A percentile compares a stretch with the other conserved stretches of the same genome.
Conservation (phyloP, 208 protist genomes). For the Balamuthia mandrillaris region DNA sequence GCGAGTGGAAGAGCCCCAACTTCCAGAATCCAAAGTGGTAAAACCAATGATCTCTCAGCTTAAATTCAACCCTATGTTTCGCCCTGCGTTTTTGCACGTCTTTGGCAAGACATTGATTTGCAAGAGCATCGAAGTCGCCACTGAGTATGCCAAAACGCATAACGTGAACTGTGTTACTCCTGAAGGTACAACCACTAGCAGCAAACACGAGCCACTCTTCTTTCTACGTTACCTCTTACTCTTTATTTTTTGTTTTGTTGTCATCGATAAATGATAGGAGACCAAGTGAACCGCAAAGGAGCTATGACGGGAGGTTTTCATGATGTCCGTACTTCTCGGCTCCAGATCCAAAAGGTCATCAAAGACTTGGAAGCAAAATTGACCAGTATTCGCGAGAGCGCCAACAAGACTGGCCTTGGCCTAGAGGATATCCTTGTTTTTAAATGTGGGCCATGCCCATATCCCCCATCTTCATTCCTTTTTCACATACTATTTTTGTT, state of each 20-base stretch:
- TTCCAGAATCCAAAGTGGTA: conserved; percentile 71
- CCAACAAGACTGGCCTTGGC: too few species aligned
- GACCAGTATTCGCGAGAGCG: too few species aligned
- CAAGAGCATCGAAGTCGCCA: conserved; percentile 72
- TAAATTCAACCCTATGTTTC: conserved; percentile 75
- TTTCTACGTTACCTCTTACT: conserved; percentile 31
- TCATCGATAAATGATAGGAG: conserved; percentile 55
- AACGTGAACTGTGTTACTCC: conserved; percentile 90
- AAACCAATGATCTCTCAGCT: conserved; percentile 79
- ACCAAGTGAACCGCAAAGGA: conserved; percentile 76
- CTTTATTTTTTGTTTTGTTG: conserved; percentile 16
- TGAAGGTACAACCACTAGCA: conserved; percentile 77
- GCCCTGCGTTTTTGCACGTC: conserved; percentile 70
- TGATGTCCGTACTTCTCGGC: conserved; percentile 4
- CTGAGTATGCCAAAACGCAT: conserved; percentile 64
- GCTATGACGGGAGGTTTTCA: conserved; percentile 88
- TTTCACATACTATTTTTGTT: too few species aligned
- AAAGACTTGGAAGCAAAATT: too few species aligned
- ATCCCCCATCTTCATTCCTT: too few species aligned
- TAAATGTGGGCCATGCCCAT: too few species aligned
- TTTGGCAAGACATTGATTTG: background rate
- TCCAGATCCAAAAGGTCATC: background rate
- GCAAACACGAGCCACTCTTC: background rate
- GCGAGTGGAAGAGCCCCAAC: conserved; percentile 41
- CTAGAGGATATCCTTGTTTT: too few species aligned